These are phyloP conservation scores for Kokia cookei DNA, from an alignment of 441 rosid species.

Conservation along the genomic window DNA sequence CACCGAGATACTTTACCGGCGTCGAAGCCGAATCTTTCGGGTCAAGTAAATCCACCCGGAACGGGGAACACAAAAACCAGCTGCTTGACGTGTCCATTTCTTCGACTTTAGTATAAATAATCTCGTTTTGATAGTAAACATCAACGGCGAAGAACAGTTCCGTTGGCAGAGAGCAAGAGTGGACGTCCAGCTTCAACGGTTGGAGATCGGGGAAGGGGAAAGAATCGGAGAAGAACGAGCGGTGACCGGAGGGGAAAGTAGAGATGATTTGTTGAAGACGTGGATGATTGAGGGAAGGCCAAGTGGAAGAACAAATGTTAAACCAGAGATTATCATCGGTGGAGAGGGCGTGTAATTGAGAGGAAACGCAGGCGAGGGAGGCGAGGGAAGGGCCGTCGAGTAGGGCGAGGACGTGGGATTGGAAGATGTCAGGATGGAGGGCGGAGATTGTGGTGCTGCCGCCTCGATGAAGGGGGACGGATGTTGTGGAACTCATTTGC, in stretches of 20 bases:
- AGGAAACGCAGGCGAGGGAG: slow-evolving; percentile 45
- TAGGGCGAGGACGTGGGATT: slow-evolving; percentile 52
- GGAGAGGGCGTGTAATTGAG: slow-evolving; percentile 46
- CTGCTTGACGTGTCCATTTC: slow-evolving; percentile 33
- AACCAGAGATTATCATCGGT: slow-evolving; percentile 55
- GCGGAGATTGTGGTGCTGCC: slow-evolving; percentile 22
- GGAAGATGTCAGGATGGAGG: slow-evolving; percentile 52
- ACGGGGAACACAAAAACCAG: slow-evolving; percentile 64
- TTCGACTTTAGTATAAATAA: slow-evolving; percentile 44
- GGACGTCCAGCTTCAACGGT: background rate
- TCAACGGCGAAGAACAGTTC: slow-evolving; percentile 71
- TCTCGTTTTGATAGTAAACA: slow-evolving; percentile 31
- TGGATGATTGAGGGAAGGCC: slow-evolving; percentile 58
- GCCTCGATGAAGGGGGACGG: background rate
- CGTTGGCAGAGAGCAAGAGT: background rate
- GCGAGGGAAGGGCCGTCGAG: slow-evolving; percentile 78
- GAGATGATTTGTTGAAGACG: slow-evolving; percentile 34
- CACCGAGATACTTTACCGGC: slow-evolving; percentile 1
- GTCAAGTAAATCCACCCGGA: slow-evolving; percentile 59
- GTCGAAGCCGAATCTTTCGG: slow-evolving; percentile 40
- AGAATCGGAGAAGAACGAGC: slow-evolving; percentile 70
- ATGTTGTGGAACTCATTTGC: background rate
- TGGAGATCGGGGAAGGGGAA: slow-evolving; percentile 40
- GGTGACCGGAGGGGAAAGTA: slow-evolving; percentile 49
- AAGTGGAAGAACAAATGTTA: slow-evolving; percentile 37